These are phyloP conservation scores for Malus hybrid DNA, from an alignment of 331 rosid species.

Conservation along the genomic window DNA sequence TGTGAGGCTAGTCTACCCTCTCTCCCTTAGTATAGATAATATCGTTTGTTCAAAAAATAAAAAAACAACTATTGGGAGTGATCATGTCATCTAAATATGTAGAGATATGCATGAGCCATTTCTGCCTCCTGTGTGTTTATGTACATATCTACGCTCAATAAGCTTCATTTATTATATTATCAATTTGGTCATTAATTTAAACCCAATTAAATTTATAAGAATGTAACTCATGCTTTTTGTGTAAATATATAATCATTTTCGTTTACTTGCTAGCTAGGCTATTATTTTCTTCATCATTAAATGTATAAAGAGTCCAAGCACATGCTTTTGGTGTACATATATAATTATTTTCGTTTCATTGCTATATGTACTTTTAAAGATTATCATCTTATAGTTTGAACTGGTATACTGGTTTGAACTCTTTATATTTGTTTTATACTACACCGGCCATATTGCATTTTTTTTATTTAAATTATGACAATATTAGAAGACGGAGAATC, in stretches of 20 bases:
- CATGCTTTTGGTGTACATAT: not conserved
- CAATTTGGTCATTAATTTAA: not conserved
- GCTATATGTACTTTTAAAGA: not conserved
- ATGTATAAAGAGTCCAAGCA: not conserved
- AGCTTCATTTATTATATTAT: not conserved
- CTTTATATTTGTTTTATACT: too few species aligned
- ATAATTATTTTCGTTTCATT: not conserved
- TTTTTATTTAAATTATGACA: too few species aligned
- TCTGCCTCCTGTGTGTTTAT: not conserved
- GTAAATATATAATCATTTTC: too few species aligned
- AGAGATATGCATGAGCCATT: not conserved
- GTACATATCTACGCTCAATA: not conserved
- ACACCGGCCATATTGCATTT: not conserved
- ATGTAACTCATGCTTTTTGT: too few species aligned
- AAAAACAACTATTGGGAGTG: not conserved
- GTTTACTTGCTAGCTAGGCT: too few species aligned
- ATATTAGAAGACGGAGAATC: too few species aligned
- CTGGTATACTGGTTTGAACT: too few species aligned
- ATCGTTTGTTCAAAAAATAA: too few species aligned
- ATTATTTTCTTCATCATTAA: not conserved
- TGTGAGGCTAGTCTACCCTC: too few species aligned
- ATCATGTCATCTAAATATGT: not conserved
- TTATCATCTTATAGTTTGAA: too few species aligned
- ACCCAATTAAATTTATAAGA: too few species aligned
- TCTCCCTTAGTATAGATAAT: too few species aligned